A percentile compares a stretch with the other conserved stretches of the same genome.
Evolutionary conservation across 768 basidiomycete species (phyloP).

Genomic region (Omphalotus guepiniiformis): DNA sequence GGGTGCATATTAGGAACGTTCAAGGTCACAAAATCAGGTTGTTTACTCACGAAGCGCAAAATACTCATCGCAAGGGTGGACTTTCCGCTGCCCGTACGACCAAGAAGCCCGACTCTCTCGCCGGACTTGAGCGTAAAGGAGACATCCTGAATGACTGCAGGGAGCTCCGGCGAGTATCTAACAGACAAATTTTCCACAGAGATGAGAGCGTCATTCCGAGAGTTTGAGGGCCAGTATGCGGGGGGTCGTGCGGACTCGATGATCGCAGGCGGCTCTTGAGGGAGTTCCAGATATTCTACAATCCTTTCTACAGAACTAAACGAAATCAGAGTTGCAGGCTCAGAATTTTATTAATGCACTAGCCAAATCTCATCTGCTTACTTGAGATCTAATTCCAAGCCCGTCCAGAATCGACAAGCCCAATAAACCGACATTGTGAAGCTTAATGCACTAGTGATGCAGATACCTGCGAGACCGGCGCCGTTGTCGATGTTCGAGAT

Average conservation of each 20-base stretch:
- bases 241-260: conserved; percentile 76
- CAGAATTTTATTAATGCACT: not conserved
- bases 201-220: conserved; percentile 54
- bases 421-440: conserved; percentile 47
- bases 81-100: conserved; percentile 80
- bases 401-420: conserved; percentile 50
- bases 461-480: conserved; percentile 64
- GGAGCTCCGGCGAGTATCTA: conserved; percentile 83
- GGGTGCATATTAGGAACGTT: not conserved
- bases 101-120: conserved; percentile 77
- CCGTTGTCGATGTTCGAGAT: conserved; percentile 51
- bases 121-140: conserved; percentile 69
- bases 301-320: conserved; percentile 86
- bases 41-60: conserved; percentile 65
- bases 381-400: conserved; percentile 74
- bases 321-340: not conserved
- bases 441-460: conserved; percentile 68
- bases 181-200: conserved; percentile 71
- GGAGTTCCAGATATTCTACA: conserved; percentile 86
- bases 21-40: not conserved
- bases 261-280: conserved; percentile 77
- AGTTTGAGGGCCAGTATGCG: conserved; percentile 88
- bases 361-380: conserved; percentile 32
- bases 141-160: conserved; percentile 70
- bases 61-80: conserved; percentile 85